Conservation (phyloP, 345 rosid genomes). For the Citrus glauca region DNA sequence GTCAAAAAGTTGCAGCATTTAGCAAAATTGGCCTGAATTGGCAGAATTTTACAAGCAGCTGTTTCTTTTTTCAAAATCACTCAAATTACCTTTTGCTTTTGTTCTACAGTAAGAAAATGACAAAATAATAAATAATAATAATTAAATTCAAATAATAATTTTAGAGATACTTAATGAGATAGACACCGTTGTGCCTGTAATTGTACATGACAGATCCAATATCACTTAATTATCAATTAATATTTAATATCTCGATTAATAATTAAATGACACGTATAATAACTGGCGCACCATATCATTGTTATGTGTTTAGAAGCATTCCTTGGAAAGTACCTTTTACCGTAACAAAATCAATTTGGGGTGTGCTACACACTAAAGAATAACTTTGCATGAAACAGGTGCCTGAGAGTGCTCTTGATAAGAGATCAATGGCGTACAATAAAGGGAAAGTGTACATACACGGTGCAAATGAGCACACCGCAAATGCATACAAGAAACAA, state of each 20-base stretch:
- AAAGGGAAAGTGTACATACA: slow-evolving; percentile 79
- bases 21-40: neutral
- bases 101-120: neutral
- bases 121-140: neutral
- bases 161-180: neutral
- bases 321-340: no score
- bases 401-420: slow-evolving; percentile 74
- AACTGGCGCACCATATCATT: no score
- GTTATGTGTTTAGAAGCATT: no score
- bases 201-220: rapidly evolving
- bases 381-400: slow-evolving; percentile 36
- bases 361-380: no score
- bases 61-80: neutral
- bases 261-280: no score
- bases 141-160: neutral
- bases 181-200: rapidly evolving
- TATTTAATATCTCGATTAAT: no score
- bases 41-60: neutral
- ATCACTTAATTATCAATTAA: no score
- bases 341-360: no score
- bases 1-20: slow-evolving; percentile 21
- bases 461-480: slow-evolving; percentile 56
- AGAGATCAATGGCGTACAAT: slow-evolving; percentile 70
- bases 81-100: neutral
- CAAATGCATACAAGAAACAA: slow-evolving; percentile 66